A percentile compares a stretch with the other conserved stretches of the same genome.
phyloP scores from a whole-genome alignment of 1,284 basidiomycete genomes.

The Marasmius tenuissimus region DNA sequence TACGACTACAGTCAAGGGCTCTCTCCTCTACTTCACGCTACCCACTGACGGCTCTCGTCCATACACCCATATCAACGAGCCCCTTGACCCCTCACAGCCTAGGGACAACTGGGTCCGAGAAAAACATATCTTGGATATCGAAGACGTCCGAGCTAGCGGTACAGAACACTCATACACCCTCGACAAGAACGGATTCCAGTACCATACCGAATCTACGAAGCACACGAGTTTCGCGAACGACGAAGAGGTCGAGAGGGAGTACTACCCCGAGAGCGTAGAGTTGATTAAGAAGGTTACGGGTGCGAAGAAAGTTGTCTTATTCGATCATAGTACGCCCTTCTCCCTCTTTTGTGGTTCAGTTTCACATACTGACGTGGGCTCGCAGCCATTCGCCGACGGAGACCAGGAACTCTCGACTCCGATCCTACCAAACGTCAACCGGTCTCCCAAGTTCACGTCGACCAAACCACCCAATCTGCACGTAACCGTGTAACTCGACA shows the following conservation, averaged over 20 bases:
- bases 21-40: conserved; percentile 11
- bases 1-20: conserved; percentile 4
- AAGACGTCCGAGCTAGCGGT: conserved; percentile 38
- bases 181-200: conserved; percentile 53
- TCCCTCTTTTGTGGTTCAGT: background rate
- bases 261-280: conserved; percentile 52
- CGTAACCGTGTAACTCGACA: conserved; percentile 51
- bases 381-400: conserved; percentile 45
- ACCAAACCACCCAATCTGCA: conserved; percentile 51
- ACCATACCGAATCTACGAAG: conserved; percentile 23
- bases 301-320: conserved; percentile 48
- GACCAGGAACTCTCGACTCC: conserved; percentile 38
- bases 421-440: conserved; percentile 48
- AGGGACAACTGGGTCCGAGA: conserved; percentile 8
- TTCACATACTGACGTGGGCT: background rate
- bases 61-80: conserved; percentile 7
- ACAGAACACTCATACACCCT: conserved; percentile 41
- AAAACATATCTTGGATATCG: conserved; percentile 18
- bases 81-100: background rate
- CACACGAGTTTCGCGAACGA: conserved; percentile 35
- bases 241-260: conserved; percentile 42
- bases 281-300: conserved; percentile 54
- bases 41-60: conserved; percentile 12
- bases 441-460: conserved; percentile 49
- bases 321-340: conserved; percentile 50